Evolutionary conservation across 129 eudicot species (phyloP).

Genomic region (Centrapalus pauciflorus): DNA sequence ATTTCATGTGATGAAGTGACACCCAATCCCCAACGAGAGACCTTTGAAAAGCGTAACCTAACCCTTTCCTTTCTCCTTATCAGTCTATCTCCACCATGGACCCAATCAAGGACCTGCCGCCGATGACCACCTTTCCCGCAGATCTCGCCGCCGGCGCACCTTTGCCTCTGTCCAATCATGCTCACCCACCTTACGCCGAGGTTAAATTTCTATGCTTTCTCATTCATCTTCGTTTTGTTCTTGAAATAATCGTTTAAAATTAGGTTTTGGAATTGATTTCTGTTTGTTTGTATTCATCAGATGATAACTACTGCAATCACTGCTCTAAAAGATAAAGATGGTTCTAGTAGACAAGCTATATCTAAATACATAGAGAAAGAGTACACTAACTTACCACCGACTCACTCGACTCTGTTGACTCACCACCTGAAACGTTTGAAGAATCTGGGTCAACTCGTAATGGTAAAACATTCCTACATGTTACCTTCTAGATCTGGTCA

Average conservation of each 20-base stretch:
- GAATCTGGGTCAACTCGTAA: slow-evolving; percentile 47
- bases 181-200: slow-evolving; percentile 56
- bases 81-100: slow-evolving; percentile 37
- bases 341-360: slow-evolving; percentile 81
- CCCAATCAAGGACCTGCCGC: slow-evolving; percentile 35
- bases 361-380: slow-evolving; percentile 54
- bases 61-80: slow-evolving; percentile 18
- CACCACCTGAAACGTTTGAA: slow-evolving; percentile 62
- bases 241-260: background rate
- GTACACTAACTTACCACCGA: slow-evolving; percentile 44
- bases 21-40: background rate
- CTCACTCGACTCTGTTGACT: slow-evolving; percentile 54
- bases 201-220: slow-evolving; percentile 15
- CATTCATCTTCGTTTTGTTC: background rate
- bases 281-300: slow-evolving; percentile 24
- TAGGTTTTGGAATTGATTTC: background rate
- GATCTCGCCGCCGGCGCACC: slow-evolving; percentile 22
- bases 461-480: slow-evolving; percentile 73
- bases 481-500: slow-evolving; percentile 52
- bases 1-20: slow-evolving; percentile 13
- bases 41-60: background rate
- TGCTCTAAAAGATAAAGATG: slow-evolving; percentile 57
- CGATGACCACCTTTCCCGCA: slow-evolving; percentile 16
- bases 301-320: slow-evolving; percentile 70
- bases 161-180: slow-evolving; percentile 15